Evolutionary conservation across 1,284 basidiomycete species (phyloP).

Genomic region (Cerioporus squamosus): DNA sequence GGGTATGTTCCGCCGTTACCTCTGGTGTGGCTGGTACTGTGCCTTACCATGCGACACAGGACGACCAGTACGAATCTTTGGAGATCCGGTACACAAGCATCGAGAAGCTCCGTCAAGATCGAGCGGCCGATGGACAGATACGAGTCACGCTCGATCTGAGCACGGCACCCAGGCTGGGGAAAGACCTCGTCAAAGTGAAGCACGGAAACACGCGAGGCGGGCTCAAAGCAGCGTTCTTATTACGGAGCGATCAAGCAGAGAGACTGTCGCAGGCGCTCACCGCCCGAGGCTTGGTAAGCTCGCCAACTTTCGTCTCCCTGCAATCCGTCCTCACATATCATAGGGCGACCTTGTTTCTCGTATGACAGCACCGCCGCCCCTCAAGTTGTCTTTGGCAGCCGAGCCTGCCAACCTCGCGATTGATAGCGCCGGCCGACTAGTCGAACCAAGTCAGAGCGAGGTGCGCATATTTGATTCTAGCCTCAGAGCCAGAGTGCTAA

Average conservation of each 20-base stretch:
- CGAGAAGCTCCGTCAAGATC: conserved; percentile 38
- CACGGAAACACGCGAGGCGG: too few relatives aligned
- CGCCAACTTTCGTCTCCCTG: not conserved
- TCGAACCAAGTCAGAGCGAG: conserved; percentile 25
- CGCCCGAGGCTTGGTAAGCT: conserved; percentile 13
- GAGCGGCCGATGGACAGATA: not conserved
- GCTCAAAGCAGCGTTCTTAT: not conserved
- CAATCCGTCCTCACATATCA: not conserved
- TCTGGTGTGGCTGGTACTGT: not conserved
- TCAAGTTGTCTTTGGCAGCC: conserved; percentile 25
- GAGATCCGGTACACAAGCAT: conserved; percentile 49
- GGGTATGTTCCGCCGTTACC: conserved; percentile 34
- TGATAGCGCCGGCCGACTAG: conserved; percentile 18
- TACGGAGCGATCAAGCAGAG: not conserved
- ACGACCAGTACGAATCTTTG: conserved; percentile 46
- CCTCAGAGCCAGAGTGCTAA: not conserved
- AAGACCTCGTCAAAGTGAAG: conserved; percentile 13
- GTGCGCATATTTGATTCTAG: conserved; percentile 1
- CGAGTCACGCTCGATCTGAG: conserved; percentile 10
- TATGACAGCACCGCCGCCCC: not conserved
- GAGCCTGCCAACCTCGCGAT: conserved; percentile 24
- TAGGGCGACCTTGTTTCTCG: not conserved
- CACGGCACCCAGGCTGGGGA: conserved; percentile 22
- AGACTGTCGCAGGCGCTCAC: conserved; percentile 4
- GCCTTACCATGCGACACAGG: conserved; percentile 29